Base-by-base conservation (phyloP, 2,329 filamentous ascomycete species). In the Apiospora malaysiana region DNA sequence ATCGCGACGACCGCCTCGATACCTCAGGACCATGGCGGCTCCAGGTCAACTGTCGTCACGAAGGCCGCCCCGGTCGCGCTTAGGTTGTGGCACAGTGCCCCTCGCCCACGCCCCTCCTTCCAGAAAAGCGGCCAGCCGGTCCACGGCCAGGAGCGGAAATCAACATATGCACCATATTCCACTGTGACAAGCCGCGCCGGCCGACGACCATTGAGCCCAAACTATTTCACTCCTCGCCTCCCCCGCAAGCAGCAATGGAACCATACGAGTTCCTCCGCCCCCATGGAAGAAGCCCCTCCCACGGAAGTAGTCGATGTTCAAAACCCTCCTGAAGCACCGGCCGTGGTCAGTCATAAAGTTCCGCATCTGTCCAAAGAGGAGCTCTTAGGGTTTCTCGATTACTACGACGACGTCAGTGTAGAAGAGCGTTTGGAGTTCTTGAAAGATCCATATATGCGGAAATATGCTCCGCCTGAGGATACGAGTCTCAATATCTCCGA, bases 361-460 rank as follows among this genome's bases (percentile, higher is more conserved):
- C 56, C 32, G 9, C 18, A 40, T 18, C 71, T 70, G 27, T 45
- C 72, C 21, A 78, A 83, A 75, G 76, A 86, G 32, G 83, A 88
- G 67, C 83, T 91, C 40, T 81, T 90, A 71, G 82, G 81, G 0
- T 81, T 90, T 66, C 84, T 92, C 63, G 84, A 86, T 56, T 82
- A 85, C 25, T 85, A 86, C 56, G 82, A 83, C 59, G 83, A 83
- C 66, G 81, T 81, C 23, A 82, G 82, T 7, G 85, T 87, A 14
- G 84, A 89, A 18, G 87, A 90, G 40, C 84, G 89, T 72, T 79
- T 90, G 56, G 80, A 85, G 45, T 83, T 85, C 63, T 77, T 88
- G 66, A 82, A 82, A 32, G 87, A 90, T 71, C 88, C 88, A 0
- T 89, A 86, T 72, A 81, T 85, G 67, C 83, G 86, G 43, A 84